Evolutionary conservation across 768 basidiomycete species (phyloP), one percentile per base, ranked within the genome.

Genomic region (Steccherinum ochraceum): DNA sequence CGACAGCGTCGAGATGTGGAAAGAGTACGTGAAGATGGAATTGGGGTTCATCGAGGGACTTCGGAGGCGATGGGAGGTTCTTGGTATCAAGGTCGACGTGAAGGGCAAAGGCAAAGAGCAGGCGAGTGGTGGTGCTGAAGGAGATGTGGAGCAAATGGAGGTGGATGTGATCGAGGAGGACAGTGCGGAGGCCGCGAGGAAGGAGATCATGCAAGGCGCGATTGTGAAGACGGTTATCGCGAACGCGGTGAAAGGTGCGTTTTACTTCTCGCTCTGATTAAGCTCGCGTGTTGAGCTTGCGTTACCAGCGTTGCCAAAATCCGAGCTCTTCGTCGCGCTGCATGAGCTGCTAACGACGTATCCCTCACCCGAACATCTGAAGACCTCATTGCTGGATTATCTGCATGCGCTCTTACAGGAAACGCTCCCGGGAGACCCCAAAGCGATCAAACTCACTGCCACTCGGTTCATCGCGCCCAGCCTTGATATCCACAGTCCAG

Each of bases 21-120:
- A 74, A 19, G 93, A 94, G 66, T 95, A 93, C 63, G 81, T 92
- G 56, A 83, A 83, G 63, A 90, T 96, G 80, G 93, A 97, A 64
- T 69, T 94, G 3, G 83, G 83, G 2, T 95, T 90, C 65, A 72
- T 91, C 5, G 92, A 95, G 69, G 80, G 79, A 12, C 69, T 94
- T 45, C 72, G 88, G 35, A 71, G 88, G 56, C 74, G 93, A 47
- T 93, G 90, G 91, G 80, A 74, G 42, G 72, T 89, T 5, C 72
- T 95, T 18, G 93, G 92, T 5, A 84, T 94, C 47, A 53, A 60
- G 16, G 42, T 57, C 21, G 63, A 70, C 46, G 63, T 55, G 13
- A 69, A 69, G 42, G 65, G 59, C 16, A 60, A 63, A 44, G 67
- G 58, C 16, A 55, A 52, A 30, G 63, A 55, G 16, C 63, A 61